phyloP scores from a whole-genome alignment of 345 rosid genomes.

The Arabis alpina region DNA sequence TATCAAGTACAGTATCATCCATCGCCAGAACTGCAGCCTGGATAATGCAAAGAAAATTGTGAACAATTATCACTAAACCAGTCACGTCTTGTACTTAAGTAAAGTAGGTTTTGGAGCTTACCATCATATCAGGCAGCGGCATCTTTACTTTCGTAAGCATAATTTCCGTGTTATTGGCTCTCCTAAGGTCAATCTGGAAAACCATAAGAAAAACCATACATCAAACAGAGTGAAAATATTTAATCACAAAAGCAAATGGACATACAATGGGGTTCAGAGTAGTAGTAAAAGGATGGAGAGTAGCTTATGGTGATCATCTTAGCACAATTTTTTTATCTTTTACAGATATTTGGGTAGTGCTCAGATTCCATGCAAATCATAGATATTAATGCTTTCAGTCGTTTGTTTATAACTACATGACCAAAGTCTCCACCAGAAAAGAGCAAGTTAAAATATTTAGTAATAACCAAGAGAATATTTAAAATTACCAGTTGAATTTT shows the following conservation, averaged over 20 bases:
- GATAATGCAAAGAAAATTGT: slow-evolving; percentile 32
- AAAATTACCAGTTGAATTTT: slow-evolving; percentile 80
- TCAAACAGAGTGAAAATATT: slow-evolving; percentile 21
- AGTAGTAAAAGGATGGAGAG: slow-evolving; percentile 2
- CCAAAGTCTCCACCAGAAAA: slow-evolving; percentile 29
- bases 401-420: slow-evolving; percentile 10
- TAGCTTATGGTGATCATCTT: slow-evolving; percentile 10
- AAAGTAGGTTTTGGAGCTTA: slow-evolving; percentile 49
- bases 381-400: slow-evolving; percentile 21
- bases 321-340: neutral
- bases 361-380: slow-evolving; percentile 22
- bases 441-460: slow-evolving; percentile 17
- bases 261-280: slow-evolving; percentile 24
- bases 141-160: slow-evolving; percentile 99
- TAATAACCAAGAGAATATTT: slow-evolving; percentile 27
- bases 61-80: slow-evolving; percentile 17
- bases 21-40: slow-evolving; percentile 96
- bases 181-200: slow-evolving; percentile 86
- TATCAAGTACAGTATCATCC: slow-evolving; percentile 92
- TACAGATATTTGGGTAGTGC: neutral
- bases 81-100: neutral
- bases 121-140: slow-evolving; percentile 99
- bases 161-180: slow-evolving; percentile 99
- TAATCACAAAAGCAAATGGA: slow-evolving; percentile 2
- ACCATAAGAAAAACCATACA: slow-evolving; percentile 34